Evolutionary conservation across 306 rosid species (phyloP), one percentile per base, ranked within the genome.

Genomic region (Albizia julibrissin): DNA sequence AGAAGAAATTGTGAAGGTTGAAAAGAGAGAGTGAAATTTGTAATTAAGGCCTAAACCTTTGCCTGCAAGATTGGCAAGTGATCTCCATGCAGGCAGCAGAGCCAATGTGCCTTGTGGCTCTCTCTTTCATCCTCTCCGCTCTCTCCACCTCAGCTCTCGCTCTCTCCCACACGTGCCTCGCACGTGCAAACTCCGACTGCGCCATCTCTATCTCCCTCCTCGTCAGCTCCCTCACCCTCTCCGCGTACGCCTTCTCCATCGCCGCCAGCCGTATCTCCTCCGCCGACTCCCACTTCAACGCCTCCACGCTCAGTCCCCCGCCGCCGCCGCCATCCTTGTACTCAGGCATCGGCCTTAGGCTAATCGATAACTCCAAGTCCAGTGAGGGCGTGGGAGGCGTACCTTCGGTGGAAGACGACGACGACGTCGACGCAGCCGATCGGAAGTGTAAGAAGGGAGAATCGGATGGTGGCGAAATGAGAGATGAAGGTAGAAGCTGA

Each of bases 191-290:
- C 90, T 95, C 99, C 46, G 91, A 70, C 76, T 95, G 93, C 54
- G 99, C 99, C 89, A 92, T 80, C 87, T 95, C 99, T 92, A 95
- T 95, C 80, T 95, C 99, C 49, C 96, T 81, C 87, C 92, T 84
- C 39, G 97, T 91, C 62, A 93, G 86, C 81, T 93, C 99, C 65
- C 98, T 87, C 78, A 95, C 91, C 19, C 94, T 84, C 89, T 95
- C 96, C 11, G 98, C 99, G 56, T 95, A 93, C 58, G 94, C 98
- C 75, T 90, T 95, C 59, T 95, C 99, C 94, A 89, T 90, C 77
- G 94, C 94, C 74, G 97, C 98, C 79, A 90, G 69, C 44, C 97
- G 62, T 42, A 93, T 91, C 77, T 93, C 96, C 97, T 95, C 99
- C 58, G 92, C 96, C 54, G 99, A 97, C 70, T 95, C 87, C 99